Evolutionary conservation across 441 rosid genomes (phyloP), one percentile per base, ranked within the genome.

Genomic region (Macaranga tanarius): DNA sequence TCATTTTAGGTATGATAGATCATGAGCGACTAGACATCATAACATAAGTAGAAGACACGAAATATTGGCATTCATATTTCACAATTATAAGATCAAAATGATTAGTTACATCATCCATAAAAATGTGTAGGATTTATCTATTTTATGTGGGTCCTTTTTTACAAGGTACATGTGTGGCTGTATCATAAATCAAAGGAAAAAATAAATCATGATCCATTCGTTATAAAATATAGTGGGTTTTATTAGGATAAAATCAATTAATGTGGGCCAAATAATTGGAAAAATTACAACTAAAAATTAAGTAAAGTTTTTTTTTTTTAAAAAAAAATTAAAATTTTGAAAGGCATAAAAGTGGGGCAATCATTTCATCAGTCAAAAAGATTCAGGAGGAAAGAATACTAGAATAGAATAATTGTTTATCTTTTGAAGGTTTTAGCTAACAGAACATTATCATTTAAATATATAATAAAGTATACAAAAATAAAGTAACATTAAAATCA

Each of bases 361-460:
- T 76, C 71, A 78, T 74, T 74, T 66, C 71, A 47, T 17, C 26
- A 60, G 79, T 83, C 71, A 76, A 83, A 80, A 76, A 70, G 78
- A 62, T 23, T 55, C 23, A 65, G 56, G 70, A 44, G 50, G 47
- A 77, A 38, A 34, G 60, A 69, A 38, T 42, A 69, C 51, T 17
- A 79, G 55, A 58, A 77, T 67, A 55, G 55, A 69, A 77, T 79
- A 65, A 79, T 42, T 72, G 26, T 19, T 81, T 15, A 23, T 40
- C 50, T 23, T 20, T 73, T 22, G n/a, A 52, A 25, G 34, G 47
- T 10, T 23, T 51, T 74, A 76, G 75, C 44, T 72, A 69, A 74
- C 67, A n/a, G 54, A 76, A 75, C 65, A 45, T 52, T 67, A 64
- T 67, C 71, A 47, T 42, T 42, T 42, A 42, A 7, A 34, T 34